Conservation (phyloP, 2,329 filamentous ascomycete genomes). For the Penicillium sp. region DNA sequence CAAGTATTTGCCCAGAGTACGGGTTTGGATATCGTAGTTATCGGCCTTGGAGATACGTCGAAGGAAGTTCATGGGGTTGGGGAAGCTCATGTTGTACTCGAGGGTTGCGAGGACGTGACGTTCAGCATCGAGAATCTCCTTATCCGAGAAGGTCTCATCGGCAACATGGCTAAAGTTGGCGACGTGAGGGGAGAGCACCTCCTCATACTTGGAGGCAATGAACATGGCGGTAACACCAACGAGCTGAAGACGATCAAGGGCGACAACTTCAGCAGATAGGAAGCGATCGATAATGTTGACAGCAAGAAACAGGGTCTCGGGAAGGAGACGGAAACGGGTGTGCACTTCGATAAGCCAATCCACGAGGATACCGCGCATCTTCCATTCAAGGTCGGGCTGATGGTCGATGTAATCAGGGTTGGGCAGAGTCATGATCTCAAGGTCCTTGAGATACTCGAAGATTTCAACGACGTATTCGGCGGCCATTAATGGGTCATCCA, state of each 20-base stretch:
- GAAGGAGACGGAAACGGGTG: conserved; percentile 87
- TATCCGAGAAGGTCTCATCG: conserved; percentile 89
- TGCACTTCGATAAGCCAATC: conserved; percentile 99
- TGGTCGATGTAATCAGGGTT: conserved; percentile 93
- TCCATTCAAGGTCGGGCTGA: conserved; percentile 94
- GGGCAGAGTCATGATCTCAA: conserved; percentile 71
- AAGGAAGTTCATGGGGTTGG: conserved; percentile 99
- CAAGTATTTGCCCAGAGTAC: conserved; percentile 93
- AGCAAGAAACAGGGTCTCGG: conserved; percentile 90
- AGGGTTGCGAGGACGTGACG: conserved; percentile 83
- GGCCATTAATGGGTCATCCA: conserved; percentile 93
- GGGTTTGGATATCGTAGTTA: conserved; percentile 96
- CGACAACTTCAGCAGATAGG: conserved; percentile 87
- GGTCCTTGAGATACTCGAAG: conserved; percentile 84
- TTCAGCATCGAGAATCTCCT: conserved; percentile 94
- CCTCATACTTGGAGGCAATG: conserved; percentile 97
- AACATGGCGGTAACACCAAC: conserved; percentile 99
- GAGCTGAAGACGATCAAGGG: conserved; percentile 88
- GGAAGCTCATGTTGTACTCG: conserved; percentile 95
- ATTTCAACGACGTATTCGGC: conserved; percentile 96
- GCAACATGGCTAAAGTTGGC: conserved; percentile 95
- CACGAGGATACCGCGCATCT: conserved; percentile 91
- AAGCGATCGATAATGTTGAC: conserved; percentile 99
- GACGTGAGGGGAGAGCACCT: conserved; percentile 92
- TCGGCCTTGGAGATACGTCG: conserved; percentile 98